Evolutionary conservation across 202 grass and related monocot genomes (phyloP).

Genomic region (Setaria viridis): DNA sequence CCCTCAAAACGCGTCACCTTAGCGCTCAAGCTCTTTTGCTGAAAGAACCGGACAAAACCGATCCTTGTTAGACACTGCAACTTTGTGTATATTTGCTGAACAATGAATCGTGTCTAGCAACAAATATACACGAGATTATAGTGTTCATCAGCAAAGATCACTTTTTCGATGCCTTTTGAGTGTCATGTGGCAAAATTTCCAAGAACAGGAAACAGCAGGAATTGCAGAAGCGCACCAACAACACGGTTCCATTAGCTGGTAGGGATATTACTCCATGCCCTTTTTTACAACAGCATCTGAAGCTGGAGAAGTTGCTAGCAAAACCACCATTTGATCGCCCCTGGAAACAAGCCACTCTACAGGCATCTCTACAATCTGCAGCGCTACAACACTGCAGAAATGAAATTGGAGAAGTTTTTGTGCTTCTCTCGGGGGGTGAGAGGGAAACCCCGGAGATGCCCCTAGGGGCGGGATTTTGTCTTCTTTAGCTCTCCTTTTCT

Average conservation of each 20-base stretch:
- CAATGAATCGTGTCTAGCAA: not conserved
- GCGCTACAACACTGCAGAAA: constrained; percentile 28
- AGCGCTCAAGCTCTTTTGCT: not conserved
- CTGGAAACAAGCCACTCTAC: constrained; percentile 39
- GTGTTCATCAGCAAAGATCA: not conserved
- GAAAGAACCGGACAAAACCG: not conserved
- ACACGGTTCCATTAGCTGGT: constrained; percentile 18
- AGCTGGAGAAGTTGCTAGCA: constrained; percentile 26
- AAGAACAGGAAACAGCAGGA: not conserved
- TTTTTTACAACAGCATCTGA: constrained; percentile 40
- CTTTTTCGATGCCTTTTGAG: not conserved
- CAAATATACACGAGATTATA: not conserved
- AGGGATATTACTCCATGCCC: constrained; percentile 2
- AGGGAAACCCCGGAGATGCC: constrained; percentile 32
- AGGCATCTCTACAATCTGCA: constrained; percentile 49
- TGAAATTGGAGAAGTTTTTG: constrained; percentile 23
- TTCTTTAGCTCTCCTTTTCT: constrained; percentile 57
- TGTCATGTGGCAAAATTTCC: not conserved
- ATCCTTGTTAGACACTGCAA: not conserved
- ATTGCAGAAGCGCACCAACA: not conserved
- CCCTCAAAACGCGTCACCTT: not conserved
- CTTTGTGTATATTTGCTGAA: not conserved
- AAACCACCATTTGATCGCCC: constrained; percentile 18
- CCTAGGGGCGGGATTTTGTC: constrained; percentile 15
- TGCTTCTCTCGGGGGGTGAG: constrained; percentile 34